Percentiles rank a stretch among this genome's conserved stretches.
phyloP scores from a whole-genome alignment of 495 filamentous ascomycete genomes.

The Podospora conica region DNA sequence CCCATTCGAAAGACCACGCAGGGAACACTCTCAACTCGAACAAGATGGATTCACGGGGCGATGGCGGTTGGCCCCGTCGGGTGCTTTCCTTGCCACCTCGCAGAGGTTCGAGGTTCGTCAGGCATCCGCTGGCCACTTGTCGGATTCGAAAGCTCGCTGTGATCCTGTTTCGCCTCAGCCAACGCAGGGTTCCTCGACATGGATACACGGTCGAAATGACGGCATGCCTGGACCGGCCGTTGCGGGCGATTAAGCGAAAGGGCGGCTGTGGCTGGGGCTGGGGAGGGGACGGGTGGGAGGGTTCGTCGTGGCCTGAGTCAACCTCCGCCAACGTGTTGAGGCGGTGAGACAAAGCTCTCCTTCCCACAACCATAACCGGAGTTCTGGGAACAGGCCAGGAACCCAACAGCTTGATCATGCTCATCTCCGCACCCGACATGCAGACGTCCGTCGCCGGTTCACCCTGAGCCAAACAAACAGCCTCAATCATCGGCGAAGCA shows the following conservation, averaged over 20 bases:
- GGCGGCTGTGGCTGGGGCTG: neutral
- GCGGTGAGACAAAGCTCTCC: neutral
- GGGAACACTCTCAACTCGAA: neutral
- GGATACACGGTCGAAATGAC: neutral
- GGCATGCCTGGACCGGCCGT: constrained; percentile 1
- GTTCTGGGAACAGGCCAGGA: constrained; percentile 10
- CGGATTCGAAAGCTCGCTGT: neutral
- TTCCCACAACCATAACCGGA: constrained; percentile 23
- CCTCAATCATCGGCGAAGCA: constrained; percentile 17
- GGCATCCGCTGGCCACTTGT: neutral
- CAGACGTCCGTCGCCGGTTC: constrained; percentile 20
- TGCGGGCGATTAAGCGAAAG: constrained; percentile 3
- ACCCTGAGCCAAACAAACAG: constrained; percentile 18
- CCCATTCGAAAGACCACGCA: neutral
- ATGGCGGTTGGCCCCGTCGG: neutral
- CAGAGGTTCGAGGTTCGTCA: neutral
- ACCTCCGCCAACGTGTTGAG: neutral
- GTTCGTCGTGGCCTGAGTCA: constrained; percentile 4
- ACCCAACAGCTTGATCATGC: constrained; percentile 22
- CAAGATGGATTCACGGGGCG: neutral
- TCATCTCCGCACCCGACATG: constrained; percentile 21
- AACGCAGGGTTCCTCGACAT: neutral
- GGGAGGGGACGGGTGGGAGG: neutral
- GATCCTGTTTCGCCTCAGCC: neutral
- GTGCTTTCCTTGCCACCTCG: neutral